Conservation (phyloP, 768 basidiomycete genomes). For the Tephrocybe sp. region DNA sequence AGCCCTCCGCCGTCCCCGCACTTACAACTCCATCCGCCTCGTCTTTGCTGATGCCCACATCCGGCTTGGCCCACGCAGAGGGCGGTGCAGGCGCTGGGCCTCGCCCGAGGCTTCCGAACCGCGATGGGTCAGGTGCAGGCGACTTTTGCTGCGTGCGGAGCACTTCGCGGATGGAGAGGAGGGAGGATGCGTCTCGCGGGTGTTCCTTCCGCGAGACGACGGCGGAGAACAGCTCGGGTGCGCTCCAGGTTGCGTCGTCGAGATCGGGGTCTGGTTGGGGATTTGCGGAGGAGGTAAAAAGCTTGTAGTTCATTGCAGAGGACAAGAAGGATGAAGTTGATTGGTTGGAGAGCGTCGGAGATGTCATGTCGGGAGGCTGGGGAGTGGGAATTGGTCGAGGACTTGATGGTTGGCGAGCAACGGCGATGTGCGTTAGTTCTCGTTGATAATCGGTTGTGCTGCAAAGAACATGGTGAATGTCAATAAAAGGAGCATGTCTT, state of each 20-base stretch:
- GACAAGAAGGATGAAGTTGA: conserved; percentile 47
- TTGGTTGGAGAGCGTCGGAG: conserved; percentile 18
- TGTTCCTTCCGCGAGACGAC: conserved; percentile 63
- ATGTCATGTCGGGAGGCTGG: not conserved
- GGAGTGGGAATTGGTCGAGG: not conserved
- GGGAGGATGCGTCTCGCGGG: conserved; percentile 53
- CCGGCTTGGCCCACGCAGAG: conserved; percentile 54
- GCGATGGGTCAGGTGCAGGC: conserved; percentile 18
- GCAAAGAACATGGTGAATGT: conserved; percentile 8
- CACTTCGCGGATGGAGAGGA: conserved; percentile 61
- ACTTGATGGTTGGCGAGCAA: conserved; percentile 17
- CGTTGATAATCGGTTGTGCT: conserved; percentile 61
- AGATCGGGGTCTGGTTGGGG: conserved; percentile 57
- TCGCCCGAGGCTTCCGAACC: conserved; percentile 11
- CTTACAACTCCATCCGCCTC: conserved; percentile 49
- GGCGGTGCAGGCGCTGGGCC: conserved; percentile 28
- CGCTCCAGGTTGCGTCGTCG: conserved; percentile 56
- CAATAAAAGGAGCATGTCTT: conserved; percentile 3
- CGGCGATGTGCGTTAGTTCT: conserved; percentile 40
- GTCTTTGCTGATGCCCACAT: conserved; percentile 50
- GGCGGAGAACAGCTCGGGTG: conserved; percentile 58
- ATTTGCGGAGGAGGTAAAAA: conserved; percentile 38
- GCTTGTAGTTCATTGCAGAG: conserved; percentile 43
- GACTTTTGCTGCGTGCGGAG: conserved; percentile 56
- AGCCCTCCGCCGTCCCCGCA: conserved; percentile 26